Percentiles rank a stretch among this genome's conserved stretches.
Evolutionary conservation across 2,329 filamentous ascomycete species (phyloP).

Genomic region (Colletotrichum orbiculare): DNA sequence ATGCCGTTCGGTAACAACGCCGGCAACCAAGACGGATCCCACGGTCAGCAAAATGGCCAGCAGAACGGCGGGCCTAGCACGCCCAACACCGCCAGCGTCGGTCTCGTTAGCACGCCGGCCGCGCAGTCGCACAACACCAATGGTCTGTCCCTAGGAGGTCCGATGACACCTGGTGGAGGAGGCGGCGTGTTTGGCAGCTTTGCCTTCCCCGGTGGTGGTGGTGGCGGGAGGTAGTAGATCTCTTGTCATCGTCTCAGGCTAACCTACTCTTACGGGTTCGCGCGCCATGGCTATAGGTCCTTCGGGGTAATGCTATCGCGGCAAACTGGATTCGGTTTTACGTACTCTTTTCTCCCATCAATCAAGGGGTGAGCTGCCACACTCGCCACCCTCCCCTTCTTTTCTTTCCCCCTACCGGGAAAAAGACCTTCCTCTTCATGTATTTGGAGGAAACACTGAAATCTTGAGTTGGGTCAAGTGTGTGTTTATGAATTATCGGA

Average conservation of each 20-base stretch:
- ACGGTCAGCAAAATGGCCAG: conserved; percentile 48
- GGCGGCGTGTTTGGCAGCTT: conserved; percentile 83
- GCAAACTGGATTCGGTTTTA: conserved; percentile 19
- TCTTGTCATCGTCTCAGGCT: no score
- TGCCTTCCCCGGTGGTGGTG: conserved; percentile 50
- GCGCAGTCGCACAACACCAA: conserved; percentile 66
- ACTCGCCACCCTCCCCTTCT: no score
- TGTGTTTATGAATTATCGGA: no score
- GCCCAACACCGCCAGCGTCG: conserved; percentile 73
- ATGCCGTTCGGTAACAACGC: conserved; percentile 48
- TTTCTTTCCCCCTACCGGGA: no score
- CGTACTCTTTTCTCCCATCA: conserved; percentile 20
- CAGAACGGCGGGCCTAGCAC: conserved; percentile 68
- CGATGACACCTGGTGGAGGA: conserved; percentile 82
- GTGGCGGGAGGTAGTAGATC: no score
- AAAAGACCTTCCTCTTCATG: no score
- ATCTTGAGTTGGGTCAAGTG: no score
- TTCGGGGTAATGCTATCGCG: background rate
- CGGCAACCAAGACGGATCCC: conserved; percentile 47
- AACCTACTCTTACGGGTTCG: no score
- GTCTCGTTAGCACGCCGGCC: conserved; percentile 60
- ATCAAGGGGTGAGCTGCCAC: background rate
- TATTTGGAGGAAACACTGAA: no score
- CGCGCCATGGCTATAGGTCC: conserved; percentile 25
- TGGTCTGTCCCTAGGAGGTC: conserved; percentile 66